Base-by-base conservation (phyloP, 495 filamentous ascomycete species). In the Beverwykella pulmonaria region DNA sequence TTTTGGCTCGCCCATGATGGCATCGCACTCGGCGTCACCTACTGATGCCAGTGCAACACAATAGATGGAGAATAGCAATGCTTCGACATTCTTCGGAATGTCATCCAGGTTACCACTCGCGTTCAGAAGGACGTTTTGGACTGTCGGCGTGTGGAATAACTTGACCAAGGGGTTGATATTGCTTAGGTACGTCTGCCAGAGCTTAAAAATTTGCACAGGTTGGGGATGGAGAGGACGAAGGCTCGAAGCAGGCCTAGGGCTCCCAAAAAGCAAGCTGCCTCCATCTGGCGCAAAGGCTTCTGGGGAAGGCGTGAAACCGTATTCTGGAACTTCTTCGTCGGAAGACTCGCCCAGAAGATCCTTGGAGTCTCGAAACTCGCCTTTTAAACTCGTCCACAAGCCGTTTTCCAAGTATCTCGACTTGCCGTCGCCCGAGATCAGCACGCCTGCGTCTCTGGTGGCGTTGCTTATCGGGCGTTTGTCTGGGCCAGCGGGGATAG, bases 121-220 rank as follows among this genome's bases (percentile, higher is more conserved):
- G 48, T 83, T 78, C 20, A 80, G 76, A 1, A 86, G 65, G 9
- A 75, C 70, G n/a, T 81, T 81, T 65, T 86, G 82, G 46, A 87
- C 63, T 3, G 85, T 87, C 2, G 88, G 88, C 0, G 82, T 83
- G 74, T 92, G 89, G 59, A 90, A 80, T n/a, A 90, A 74, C 72
- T 90, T 92, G 46, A 82, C 83, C 47, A 92, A 70, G 0, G 88
- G 88, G 73, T 90, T 86, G 64, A 90, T 52, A 27, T 71, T 71
- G 32, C 58, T 47, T 1, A 71, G 36, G 27, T 67, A 71, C 8
- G 30, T 53, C 84, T 91, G 87, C 88, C 89, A 92, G 6, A 92
- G 74, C 53, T 81, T 79, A 48, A 75, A 67, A n/a, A 75, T 68
- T 26, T 74, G 72, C 27, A 68, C 59, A 7, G 67, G 63, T 23